These are phyloP conservation scores for Aspergillus intermedius DNA, from an alignment of 2,329 filamentous ascomycete genomes.

Conservation along the genomic window DNA sequence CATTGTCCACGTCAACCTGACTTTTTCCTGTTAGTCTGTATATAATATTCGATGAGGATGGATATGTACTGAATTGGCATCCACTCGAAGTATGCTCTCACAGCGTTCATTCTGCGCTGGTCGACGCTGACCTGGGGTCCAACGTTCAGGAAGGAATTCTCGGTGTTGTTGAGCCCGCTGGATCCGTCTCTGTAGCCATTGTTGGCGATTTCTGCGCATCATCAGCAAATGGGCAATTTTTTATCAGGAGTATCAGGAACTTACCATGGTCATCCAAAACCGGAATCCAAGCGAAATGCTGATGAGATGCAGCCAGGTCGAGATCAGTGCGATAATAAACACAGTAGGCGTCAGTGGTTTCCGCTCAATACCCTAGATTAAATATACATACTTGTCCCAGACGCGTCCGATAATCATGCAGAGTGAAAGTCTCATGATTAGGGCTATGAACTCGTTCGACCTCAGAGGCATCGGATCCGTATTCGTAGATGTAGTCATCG, in stretches of 20 bases:
- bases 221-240: neutral
- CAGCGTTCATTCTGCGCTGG: conserved; percentile 66
- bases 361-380: too few relatives aligned
- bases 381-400: too few relatives aligned
- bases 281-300: conserved; percentile 56
- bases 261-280: conserved; percentile 57
- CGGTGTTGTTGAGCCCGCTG: conserved; percentile 58
- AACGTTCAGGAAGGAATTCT: conserved; percentile 56
- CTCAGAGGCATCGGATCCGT: too few relatives aligned
- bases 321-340: too few relatives aligned
- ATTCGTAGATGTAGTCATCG: too few relatives aligned
- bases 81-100: conserved; percentile 65
- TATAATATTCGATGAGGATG: too few relatives aligned
- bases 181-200: conserved; percentile 61
- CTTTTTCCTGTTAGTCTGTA: conserved; percentile 9
- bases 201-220: conserved; percentile 49
- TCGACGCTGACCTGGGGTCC: conserved; percentile 57
- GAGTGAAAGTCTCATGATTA: too few relatives aligned
- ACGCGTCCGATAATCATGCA: too few relatives aligned
- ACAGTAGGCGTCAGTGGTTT: too few relatives aligned
- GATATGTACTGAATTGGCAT: conserved; percentile 48
- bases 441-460: too few relatives aligned
- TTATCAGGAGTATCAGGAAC: too few relatives aligned
- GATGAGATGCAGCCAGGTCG: conserved; percentile 9
- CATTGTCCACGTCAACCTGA: conserved; percentile 63